These are phyloP conservation scores for Dictyostelium citrinum DNA, from an alignment of 78 protist species.

Conservation along the genomic window DNA sequence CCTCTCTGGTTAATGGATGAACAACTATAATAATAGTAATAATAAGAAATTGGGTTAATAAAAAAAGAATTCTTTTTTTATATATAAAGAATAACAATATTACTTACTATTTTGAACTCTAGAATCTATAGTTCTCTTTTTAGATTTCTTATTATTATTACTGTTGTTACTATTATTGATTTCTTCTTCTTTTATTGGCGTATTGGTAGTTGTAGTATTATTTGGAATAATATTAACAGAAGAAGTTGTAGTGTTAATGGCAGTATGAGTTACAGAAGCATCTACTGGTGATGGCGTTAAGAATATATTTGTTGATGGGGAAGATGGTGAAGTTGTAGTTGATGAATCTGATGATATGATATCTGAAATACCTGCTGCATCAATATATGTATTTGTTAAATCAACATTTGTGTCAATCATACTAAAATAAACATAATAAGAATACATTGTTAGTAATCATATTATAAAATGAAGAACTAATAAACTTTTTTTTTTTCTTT, in stretches of 20 bases:
- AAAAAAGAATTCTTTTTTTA: no score
- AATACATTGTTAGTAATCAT: background rate
- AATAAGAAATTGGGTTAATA: no score
- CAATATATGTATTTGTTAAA: background rate
- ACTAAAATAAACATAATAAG: background rate
- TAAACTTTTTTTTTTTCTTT: no score
- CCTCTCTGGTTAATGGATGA: conserved; percentile 73
- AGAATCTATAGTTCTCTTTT: conserved; percentile 48
- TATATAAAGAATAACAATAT: no score
- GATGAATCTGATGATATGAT: background rate
- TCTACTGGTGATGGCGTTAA: background rate
- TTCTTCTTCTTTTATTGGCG: background rate
- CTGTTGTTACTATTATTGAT: background rate
- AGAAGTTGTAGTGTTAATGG: background rate
- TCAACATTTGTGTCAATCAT: background rate
- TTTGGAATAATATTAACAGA: background rate
- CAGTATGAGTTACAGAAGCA: background rate
- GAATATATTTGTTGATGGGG: background rate
- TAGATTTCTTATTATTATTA: background rate
- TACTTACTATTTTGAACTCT: conserved; percentile 69
- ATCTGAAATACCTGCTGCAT: background rate
- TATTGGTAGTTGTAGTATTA: background rate
- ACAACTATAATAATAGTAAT: conserved; percentile 22
- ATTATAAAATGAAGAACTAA: background rate
- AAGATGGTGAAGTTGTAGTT: background rate